Evolutionary conservation across 2,329 filamentous ascomycete species (phyloP).

Genomic region (Sporothrix brunneoviolacea): DNA sequence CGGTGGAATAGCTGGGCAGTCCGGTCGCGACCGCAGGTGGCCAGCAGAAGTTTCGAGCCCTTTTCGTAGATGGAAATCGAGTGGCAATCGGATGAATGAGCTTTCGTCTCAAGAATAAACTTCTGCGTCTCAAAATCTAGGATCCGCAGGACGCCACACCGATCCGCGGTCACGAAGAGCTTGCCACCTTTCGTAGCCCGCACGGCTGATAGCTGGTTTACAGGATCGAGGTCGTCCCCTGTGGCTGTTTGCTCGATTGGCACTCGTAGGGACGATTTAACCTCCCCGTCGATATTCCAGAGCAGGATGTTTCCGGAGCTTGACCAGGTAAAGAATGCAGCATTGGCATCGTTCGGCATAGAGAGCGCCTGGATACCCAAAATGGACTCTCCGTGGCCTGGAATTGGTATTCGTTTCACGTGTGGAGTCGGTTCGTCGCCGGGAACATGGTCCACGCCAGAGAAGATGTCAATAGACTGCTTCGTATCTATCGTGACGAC

Average conservation of each 20-base stretch:
- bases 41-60: constrained; percentile 59
- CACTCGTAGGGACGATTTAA: constrained; percentile 58
- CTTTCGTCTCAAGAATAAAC: constrained; percentile 67
- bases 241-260: constrained; percentile 57
- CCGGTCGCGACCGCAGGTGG: constrained; percentile 79
- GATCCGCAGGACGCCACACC: constrained; percentile 71
- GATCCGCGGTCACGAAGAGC: constrained; percentile 77
- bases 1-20: constrained; percentile 84
- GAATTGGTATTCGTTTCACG: constrained; percentile 45
- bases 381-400: constrained; percentile 58
- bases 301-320: constrained; percentile 71
- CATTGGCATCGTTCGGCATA: constrained; percentile 51
- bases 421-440: constrained; percentile 32
- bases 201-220: constrained; percentile 55
- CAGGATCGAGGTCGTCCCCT: constrained; percentile 43
- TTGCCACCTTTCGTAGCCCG: constrained; percentile 54
- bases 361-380: constrained; percentile 65
- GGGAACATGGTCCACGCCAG: constrained; percentile 36
- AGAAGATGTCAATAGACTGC: constrained; percentile 66
- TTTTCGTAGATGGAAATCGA: constrained; percentile 68
- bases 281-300: constrained; percentile 70
- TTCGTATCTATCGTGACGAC: constrained; percentile 70
- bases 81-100: constrained; percentile 79
- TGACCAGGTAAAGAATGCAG: constrained; percentile 87
- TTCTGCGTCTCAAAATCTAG: constrained; percentile 56